Conservation (phyloP, 176 grass and related monocot species). For the Carex cristatella region DNA sequence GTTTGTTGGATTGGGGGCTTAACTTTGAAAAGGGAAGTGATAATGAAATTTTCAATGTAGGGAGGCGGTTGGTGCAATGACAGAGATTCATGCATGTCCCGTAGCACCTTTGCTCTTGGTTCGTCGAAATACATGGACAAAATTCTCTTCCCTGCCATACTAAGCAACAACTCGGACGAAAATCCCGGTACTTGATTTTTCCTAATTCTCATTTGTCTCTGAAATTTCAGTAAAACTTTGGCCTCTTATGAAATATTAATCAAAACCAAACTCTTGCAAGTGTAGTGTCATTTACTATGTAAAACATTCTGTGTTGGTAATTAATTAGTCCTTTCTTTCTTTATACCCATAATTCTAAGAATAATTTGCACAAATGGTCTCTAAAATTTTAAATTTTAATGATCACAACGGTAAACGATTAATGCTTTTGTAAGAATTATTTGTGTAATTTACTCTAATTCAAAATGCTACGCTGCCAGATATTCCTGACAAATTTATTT, state of each 20-base stretch:
- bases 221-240: background rate
- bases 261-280: background rate
- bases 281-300: background rate
- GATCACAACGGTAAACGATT: no score
- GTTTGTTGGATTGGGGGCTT: no score
- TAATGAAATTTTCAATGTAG: conserved; percentile 1
- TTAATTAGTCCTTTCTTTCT: background rate
- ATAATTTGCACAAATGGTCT: no score
- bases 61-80: conserved; percentile 39
- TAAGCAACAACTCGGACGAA: conserved; percentile 21
- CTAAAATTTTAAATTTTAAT: no score
- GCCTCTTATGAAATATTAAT: background rate
- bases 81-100: background rate
- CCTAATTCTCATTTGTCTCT: background rate
- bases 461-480: background rate
- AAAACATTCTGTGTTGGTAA: background rate
- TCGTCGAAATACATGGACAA: conserved; percentile 41
- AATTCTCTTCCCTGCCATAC: conserved; percentile 20
- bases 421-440: no score
- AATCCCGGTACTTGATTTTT: conserved; percentile 26
- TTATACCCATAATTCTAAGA: background rate
- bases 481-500: background rate
- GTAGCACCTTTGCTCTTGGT: background rate
- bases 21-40: background rate
- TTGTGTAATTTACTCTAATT: no score